Percentiles rank a stretch among this genome's conserved stretches.
These are phyloP conservation scores for Chlamydomonas schloesseri DNA, from an alignment of 139 green algal genomes.

Conservation along the genomic window DNA sequence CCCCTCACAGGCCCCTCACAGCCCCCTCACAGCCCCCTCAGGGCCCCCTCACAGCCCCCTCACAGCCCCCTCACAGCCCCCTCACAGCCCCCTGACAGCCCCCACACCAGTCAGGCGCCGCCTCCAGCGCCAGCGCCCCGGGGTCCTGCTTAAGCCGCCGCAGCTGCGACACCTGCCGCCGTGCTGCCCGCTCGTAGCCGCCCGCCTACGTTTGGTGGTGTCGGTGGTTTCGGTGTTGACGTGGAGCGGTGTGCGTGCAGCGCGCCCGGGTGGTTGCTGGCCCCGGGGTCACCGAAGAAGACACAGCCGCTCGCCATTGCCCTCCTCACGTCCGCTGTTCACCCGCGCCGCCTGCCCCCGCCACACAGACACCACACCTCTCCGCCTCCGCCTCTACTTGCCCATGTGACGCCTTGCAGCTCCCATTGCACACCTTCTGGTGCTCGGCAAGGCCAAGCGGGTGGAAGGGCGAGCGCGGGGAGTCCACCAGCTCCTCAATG, in stretches of 20 bases:
- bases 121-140: background rate
- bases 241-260: too few species aligned
- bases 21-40: too few species aligned
- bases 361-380: background rate
- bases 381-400: too few species aligned
- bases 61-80: background rate
- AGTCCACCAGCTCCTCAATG: slow-evolving; percentile 18
- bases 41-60: too few species aligned
- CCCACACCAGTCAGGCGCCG: too few species aligned
- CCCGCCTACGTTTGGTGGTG: background rate
- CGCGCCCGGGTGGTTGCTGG: too few species aligned
- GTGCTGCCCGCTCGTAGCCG: background rate
- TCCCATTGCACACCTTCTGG: background rate
- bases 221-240: background rate
- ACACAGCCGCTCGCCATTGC: too few species aligned
- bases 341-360: too few species aligned
- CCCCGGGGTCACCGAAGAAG: too few species aligned
- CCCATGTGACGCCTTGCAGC: too few species aligned
- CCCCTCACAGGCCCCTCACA: too few species aligned
- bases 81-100: background rate
- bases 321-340: too few species aligned
- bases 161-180: slow-evolving; percentile 7
- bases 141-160: slow-evolving; percentile 19
- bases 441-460: background rate
- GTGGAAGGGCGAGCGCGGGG: slow-evolving; percentile 15